Conservation (phyloP, 345 rosid species). For the Gossypium sturtianum region DNA sequence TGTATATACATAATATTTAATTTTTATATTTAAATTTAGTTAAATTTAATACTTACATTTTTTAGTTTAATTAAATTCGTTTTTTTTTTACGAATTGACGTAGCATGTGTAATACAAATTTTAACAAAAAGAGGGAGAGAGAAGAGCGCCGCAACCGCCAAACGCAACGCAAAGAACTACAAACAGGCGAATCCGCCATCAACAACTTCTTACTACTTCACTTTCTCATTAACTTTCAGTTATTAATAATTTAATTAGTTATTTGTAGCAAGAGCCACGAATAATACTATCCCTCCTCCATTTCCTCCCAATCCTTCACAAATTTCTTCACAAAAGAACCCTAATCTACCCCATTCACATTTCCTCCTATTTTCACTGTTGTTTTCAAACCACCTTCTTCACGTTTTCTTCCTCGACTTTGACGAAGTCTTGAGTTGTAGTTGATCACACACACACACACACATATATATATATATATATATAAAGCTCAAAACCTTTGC, state of each 20-base stretch:
- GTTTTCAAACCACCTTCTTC: background rate
- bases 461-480: background rate
- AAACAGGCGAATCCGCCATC: background rate
- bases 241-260: background rate
- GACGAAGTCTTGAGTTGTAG: background rate
- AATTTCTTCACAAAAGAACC: background rate
- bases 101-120: too few species aligned
- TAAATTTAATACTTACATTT: too few species aligned
- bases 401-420: slow-evolving; percentile 7
- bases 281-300: background rate
- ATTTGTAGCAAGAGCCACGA: background rate
- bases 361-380: background rate
- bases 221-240: background rate
- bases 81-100: too few species aligned
- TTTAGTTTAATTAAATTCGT: too few species aligned
- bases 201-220: background rate
- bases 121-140: too few species aligned
- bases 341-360: slow-evolving; percentile 4
- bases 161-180: background rate
- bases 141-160: background rate
- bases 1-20: too few species aligned
- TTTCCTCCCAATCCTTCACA: background rate
- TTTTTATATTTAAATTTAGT: too few species aligned
- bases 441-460: background rate
- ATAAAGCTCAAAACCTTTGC: background rate